A percentile compares a stretch with the other conserved stretches of the same genome.
phyloP scores from a whole-genome alignment of 495 filamentous ascomycete genomes.

The Aspergillus leporis region DNA sequence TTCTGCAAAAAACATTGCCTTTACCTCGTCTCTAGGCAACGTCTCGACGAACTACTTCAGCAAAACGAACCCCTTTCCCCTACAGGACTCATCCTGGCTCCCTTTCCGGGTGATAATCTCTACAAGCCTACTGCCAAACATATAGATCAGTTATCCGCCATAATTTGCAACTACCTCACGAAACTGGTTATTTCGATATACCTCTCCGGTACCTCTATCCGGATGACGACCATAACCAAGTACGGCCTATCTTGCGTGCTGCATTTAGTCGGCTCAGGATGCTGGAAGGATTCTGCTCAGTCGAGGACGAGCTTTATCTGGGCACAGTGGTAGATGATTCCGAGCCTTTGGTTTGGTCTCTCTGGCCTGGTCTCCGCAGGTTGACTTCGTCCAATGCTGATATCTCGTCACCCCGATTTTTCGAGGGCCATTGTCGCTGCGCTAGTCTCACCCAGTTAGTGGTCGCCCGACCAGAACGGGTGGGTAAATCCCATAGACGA shows the following conservation, averaged over 20 bases:
- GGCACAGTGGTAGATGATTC: constrained; percentile 18
- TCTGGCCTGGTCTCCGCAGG: constrained; percentile 30
- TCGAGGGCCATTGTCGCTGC: constrained; percentile 24
- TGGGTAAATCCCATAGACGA: constrained; percentile 10
- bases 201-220: constrained; percentile 16
- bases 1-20: constrained; percentile 29
- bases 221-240: constrained; percentile 20
- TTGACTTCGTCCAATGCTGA: constrained; percentile 37
- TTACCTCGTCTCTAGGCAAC: constrained; percentile 19
- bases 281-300: constrained; percentile 32
- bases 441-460: constrained; percentile 31
- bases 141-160: constrained; percentile 10
- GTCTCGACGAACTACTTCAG: constrained; percentile 8
- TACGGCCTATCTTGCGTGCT: constrained; percentile 24
- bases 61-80: constrained; percentile 9
- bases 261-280: constrained; percentile 28
- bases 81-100: constrained; percentile 22
- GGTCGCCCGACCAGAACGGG: constrained; percentile 30
- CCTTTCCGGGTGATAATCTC: constrained; percentile 14
- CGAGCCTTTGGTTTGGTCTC: constrained; percentile 31
- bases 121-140: constrained; percentile 6
- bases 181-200: constrained; percentile 18
- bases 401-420: constrained; percentile 24
- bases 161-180: constrained; percentile 3
- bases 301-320: constrained; percentile 19